Percentiles rank a stretch among this genome's conserved stretches.
These are phyloP conservation scores for Rhodotorula graminis DNA, from an alignment of 768 basidiomycete genomes.

Conservation along the genomic window DNA sequence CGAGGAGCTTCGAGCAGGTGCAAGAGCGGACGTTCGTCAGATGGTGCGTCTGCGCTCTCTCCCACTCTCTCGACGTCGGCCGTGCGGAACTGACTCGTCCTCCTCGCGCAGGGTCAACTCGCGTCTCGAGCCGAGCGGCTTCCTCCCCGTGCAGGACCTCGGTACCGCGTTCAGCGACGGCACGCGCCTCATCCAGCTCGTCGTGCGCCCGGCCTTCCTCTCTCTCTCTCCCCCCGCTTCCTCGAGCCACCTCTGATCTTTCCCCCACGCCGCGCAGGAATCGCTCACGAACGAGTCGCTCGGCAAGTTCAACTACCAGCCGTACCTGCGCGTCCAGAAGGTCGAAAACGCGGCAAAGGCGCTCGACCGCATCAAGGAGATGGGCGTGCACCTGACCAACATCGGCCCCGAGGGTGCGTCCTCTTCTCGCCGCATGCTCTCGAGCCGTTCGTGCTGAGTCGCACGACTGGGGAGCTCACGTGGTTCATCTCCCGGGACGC, in stretches of 20 bases:
- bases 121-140: conserved; percentile 76
- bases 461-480: too few relatives aligned
- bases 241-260: background rate
- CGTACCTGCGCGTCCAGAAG: conserved; percentile 88
- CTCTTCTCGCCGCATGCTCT: background rate
- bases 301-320: conserved; percentile 86
- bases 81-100: background rate
- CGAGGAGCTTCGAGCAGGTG: conserved; percentile 48
- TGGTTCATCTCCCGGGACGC: too few relatives aligned
- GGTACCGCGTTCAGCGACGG: conserved; percentile 90
- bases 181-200: conserved; percentile 87
- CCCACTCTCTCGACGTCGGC: too few relatives aligned
- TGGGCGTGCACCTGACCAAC: conserved; percentile 80
- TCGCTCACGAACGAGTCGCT: conserved; percentile 97
- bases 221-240: background rate
- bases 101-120: conserved; percentile 68
- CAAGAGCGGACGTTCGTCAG: conserved; percentile 85
- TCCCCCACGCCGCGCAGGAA: conserved; percentile 57
- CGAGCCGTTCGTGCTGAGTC: background rate
- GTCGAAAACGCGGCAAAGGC: conserved; percentile 98
- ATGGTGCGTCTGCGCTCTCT: conserved; percentile 55
- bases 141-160: conserved; percentile 82
- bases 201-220: conserved; percentile 53
- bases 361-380: conserved; percentile 79
- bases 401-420: conserved; percentile 85